Conservation (phyloP, 2,329 filamentous ascomycete species). For the Colletotrichum liriopes region DNA sequence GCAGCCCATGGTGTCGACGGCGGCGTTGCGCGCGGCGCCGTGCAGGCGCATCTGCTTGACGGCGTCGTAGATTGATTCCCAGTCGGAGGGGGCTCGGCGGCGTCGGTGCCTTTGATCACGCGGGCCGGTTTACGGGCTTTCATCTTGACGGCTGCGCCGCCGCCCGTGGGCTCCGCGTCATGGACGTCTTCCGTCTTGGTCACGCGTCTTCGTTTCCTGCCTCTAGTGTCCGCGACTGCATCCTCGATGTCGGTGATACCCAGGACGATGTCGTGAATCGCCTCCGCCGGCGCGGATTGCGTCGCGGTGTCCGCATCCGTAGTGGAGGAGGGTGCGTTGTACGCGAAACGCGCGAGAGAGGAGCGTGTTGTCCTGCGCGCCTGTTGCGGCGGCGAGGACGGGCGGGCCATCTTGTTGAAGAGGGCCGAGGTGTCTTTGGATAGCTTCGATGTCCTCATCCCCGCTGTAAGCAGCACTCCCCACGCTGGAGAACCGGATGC, state of each 20-base stretch:
- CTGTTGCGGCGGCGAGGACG: slow-evolving; percentile 52
- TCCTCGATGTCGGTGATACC: slow-evolving; percentile 72
- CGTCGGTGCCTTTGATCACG: slow-evolving; percentile 55
- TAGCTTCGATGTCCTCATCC: slow-evolving; percentile 72
- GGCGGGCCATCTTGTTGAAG: slow-evolving; percentile 56
- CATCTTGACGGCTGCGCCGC: slow-evolving; percentile 53
- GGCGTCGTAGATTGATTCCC: slow-evolving; percentile 85
- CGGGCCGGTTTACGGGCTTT: slow-evolving; percentile 64
- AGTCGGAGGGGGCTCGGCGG: slow-evolving; percentile 75
- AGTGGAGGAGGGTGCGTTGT: slow-evolving; percentile 49
- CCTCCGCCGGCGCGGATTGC: slow-evolving; percentile 1
- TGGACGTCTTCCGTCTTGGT: slow-evolving; percentile 48
- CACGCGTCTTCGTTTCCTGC: slow-evolving; percentile 65
- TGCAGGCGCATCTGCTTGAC: slow-evolving; percentile 82
- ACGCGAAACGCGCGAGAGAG: slow-evolving; percentile 64
- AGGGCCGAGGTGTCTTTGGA: slow-evolving; percentile 72
- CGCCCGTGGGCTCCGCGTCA: slow-evolving; percentile 43
- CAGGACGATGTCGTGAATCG: slow-evolving; percentile 17
- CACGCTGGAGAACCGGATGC: not conserved
- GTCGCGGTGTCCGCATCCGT: slow-evolving; percentile 40
- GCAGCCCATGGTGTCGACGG: slow-evolving; percentile 98
- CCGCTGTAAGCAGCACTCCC: not conserved
- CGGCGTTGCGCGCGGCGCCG: slow-evolving; percentile 77
- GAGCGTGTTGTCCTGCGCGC: slow-evolving; percentile 66
- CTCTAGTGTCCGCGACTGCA: slow-evolving; percentile 51